Conservation (phyloP, 176 grass and related monocot genomes). For the Triticum dicoccoides region DNA sequence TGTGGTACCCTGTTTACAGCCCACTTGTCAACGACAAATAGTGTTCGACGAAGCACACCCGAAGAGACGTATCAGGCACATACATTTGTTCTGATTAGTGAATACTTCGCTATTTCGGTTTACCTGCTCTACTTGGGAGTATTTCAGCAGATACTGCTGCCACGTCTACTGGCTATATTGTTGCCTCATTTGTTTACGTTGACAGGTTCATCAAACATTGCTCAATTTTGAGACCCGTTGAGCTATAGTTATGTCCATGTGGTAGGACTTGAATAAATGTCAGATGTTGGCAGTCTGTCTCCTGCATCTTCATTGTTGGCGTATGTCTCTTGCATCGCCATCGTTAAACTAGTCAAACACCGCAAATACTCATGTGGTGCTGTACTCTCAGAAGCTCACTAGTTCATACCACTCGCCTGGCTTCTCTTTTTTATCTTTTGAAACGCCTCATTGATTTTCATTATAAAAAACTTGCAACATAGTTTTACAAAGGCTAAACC, state of each 20-base stretch:
- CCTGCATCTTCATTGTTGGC: too few species aligned
- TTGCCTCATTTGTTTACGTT: slow-evolving; percentile 27
- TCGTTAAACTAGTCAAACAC: too few species aligned
- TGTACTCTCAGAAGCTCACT: too few species aligned
- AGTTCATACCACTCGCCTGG: too few species aligned
- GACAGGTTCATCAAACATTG: not conserved
- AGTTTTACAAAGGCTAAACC: too few species aligned
- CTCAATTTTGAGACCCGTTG: slow-evolving; percentile 25
- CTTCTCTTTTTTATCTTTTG: too few species aligned
- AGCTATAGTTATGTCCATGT: not conserved
- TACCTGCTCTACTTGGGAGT: slow-evolving; percentile 1
- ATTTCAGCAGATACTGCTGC: slow-evolving; percentile 15
- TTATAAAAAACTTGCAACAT: too few species aligned
- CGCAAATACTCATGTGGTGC: too few species aligned
- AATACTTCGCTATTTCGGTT: not conserved
- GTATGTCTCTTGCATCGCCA: too few species aligned
- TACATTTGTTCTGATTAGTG: not conserved
- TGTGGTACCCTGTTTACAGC: slow-evolving; percentile 96
- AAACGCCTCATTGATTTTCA: too few species aligned
- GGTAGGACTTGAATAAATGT: not conserved
- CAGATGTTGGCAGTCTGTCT: not conserved
- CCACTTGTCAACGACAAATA: slow-evolving; percentile 88
- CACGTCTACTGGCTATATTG: slow-evolving; percentile 10
- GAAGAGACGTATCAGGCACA: slow-evolving; percentile 5
- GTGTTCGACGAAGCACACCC: not conserved